phyloP scores from a whole-genome alignment of 192 early-diverging fungal genomes.

The Entophlyctis luteolus region DNA sequence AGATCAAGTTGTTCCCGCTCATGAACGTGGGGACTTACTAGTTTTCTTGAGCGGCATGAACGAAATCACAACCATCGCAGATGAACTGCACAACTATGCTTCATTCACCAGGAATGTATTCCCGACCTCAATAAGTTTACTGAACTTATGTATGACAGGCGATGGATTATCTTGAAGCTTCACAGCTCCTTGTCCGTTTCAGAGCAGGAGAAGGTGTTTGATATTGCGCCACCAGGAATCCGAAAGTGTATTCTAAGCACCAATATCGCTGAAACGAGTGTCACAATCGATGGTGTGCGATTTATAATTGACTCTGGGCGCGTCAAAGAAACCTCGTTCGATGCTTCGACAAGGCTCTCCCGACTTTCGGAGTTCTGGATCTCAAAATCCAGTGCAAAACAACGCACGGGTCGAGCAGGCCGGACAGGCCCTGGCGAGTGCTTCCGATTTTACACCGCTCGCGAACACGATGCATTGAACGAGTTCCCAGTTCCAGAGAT shows the following conservation, averaged over 20 bases:
- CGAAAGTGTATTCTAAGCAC: conserved; percentile 62
- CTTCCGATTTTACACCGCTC: conserved; percentile 57
- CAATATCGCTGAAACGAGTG: conserved; percentile 51
- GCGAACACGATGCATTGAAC: conserved; percentile 56
- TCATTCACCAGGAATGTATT: conserved; percentile 42
- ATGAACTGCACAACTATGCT: conserved; percentile 56
- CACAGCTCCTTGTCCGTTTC: conserved; percentile 60
- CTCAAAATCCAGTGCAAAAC: conserved; percentile 59
- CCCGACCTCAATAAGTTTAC: conserved; percentile 3
- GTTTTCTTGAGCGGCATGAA: conserved; percentile 66
- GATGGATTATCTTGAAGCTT: conserved; percentile 62
- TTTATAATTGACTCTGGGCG: conserved; percentile 69
- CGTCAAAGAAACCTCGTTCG: conserved; percentile 65
- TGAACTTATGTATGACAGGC: conserved; percentile 33
- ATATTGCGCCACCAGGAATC: conserved; percentile 54
- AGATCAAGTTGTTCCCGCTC: conserved; percentile 50
- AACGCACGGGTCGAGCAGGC: conserved; percentile 61
- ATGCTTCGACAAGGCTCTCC: conserved; percentile 46
- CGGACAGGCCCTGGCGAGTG: conserved; percentile 41
- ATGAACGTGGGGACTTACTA: conserved; percentile 61
- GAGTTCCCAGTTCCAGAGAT: conserved; percentile 69
- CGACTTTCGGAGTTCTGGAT: conserved; percentile 69
- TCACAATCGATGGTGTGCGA: conserved; percentile 58
- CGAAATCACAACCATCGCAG: conserved; percentile 53
- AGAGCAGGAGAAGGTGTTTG: conserved; percentile 69